Evolutionary conservation across 768 basidiomycete species (phyloP), one percentile per base, ranked within the genome.

Genomic region (Thelephora ganbajun): DNA sequence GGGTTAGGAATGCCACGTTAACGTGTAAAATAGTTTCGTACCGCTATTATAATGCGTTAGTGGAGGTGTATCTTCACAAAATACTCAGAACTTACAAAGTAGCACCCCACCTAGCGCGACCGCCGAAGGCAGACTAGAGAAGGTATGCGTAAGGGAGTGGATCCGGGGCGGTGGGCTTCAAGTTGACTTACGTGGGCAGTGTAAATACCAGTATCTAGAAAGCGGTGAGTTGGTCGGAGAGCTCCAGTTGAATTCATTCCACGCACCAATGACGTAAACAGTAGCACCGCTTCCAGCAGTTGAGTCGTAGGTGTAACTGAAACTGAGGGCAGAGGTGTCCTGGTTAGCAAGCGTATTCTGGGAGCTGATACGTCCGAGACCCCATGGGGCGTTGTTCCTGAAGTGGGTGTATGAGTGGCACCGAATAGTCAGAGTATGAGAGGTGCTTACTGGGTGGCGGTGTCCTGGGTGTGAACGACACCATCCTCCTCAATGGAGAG

Each of bases 21-120:
- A 48, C 52, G 41, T 63, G 67, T 18, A 41, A 7, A 14, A 16
- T 18, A 61, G 92, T 92, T 44, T 78, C 85, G 71, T 55, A 92
- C 90, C 87, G 52, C 22, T 22, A 14, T 16, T 14, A 41, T 6
- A 18, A 16, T 41, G 39, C 14, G 22, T 41, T 4, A 4, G 14
- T 37, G 14, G 36, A 37, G 5, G 14, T 37, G 39, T 16, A 41
- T 41, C 39, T 7, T 41, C 14, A 18, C 7, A 9, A n/a, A 14
- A 9, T 14, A 41, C 22, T n/a, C 7, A 14, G 14, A 18, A 41
- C 39, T 41, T 14, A 16, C 16, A 41, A 9, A 22, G 39, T 41
- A 9, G 39, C 6, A 9, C 39, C 39, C 39, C 39, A 41, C 9
- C 9, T 41, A 41, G 39, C 39, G 22, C 39, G 39, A 11, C 14